These are phyloP conservation scores for Leucaena leucocephala DNA, from an alignment of 306 rosid genomes.

Conservation along the genomic window DNA sequence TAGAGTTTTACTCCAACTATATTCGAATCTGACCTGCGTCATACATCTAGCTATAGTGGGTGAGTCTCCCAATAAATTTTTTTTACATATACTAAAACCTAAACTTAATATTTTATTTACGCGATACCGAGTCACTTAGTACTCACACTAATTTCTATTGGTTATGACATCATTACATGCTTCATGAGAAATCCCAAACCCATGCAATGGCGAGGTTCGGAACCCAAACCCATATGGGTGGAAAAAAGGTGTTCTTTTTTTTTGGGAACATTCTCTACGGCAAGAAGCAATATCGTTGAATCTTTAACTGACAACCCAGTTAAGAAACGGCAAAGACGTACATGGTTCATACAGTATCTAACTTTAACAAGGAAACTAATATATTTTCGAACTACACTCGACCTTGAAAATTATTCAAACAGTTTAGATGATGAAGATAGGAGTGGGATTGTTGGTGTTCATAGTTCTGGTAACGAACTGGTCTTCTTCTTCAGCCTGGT, in stretches of 20 bases:
- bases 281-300: slow-evolving; percentile 50
- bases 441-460: slow-evolving; percentile 33
- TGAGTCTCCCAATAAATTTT: too few species aligned
- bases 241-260: slow-evolving; percentile 23
- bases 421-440: slow-evolving; percentile 27
- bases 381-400: background rate
- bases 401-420: background rate
- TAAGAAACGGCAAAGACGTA: background rate
- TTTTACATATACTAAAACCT: too few species aligned
- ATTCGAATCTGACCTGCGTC: too few species aligned
- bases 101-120: too few species aligned
- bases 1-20: too few species aligned
- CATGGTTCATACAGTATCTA: background rate
- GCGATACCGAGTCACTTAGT: too few species aligned
- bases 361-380: background rate
- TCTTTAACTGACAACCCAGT: slow-evolving; percentile 36
- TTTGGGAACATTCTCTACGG: slow-evolving; percentile 10
- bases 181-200: slow-evolving; percentile 39
- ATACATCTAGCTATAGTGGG: too few species aligned
- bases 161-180: too few species aligned
- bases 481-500: slow-evolving; percentile 64
- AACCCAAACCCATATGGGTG: slow-evolving; percentile 38
- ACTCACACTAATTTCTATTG: too few species aligned
- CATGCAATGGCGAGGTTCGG: slow-evolving; percentile 25
- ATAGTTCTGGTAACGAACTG: slow-evolving; percentile 41